phyloP scores from a whole-genome alignment of 257 asterid species.

The Buddleja alternifolia region DNA sequence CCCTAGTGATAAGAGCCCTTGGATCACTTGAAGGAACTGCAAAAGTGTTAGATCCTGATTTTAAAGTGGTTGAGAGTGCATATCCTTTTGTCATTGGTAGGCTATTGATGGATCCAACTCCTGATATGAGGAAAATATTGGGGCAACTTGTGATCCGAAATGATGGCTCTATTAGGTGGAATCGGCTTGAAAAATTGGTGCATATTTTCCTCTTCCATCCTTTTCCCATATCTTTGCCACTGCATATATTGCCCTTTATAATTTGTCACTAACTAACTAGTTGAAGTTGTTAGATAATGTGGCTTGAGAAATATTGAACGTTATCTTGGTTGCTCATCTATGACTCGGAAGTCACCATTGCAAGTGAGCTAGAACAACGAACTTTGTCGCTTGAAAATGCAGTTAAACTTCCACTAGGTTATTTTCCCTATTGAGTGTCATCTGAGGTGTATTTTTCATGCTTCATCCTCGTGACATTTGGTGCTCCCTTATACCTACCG shows the following conservation, averaged over 20 bases:
- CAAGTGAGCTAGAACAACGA: too few relatives aligned
- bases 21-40: slow-evolving; percentile 99
- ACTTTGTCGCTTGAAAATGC: background rate
- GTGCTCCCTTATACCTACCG: too few relatives aligned
- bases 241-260: background rate
- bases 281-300: background rate
- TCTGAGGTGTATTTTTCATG: background rate
- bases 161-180: slow-evolving; percentile 96
- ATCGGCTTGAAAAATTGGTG: slow-evolving; percentile 90
- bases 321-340: background rate
- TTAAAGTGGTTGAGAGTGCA: slow-evolving; percentile 97
- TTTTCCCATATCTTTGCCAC: background rate
- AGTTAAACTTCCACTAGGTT: background rate
- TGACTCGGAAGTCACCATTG: too few relatives aligned
- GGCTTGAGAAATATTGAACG: background rate
- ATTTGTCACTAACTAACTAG: background rate
- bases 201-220: slow-evolving; percentile 25
- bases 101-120: slow-evolving; percentile 85
- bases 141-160: slow-evolving; percentile 87
- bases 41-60: slow-evolving; percentile 89
- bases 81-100: slow-evolving; percentile 96
- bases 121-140: slow-evolving; percentile 96
- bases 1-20: slow-evolving; percentile 91
- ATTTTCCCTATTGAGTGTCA: background rate
- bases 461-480: background rate